Conservation (phyloP, 164 flowering plant genomes). For the Umbilicus rupestris region DNA sequence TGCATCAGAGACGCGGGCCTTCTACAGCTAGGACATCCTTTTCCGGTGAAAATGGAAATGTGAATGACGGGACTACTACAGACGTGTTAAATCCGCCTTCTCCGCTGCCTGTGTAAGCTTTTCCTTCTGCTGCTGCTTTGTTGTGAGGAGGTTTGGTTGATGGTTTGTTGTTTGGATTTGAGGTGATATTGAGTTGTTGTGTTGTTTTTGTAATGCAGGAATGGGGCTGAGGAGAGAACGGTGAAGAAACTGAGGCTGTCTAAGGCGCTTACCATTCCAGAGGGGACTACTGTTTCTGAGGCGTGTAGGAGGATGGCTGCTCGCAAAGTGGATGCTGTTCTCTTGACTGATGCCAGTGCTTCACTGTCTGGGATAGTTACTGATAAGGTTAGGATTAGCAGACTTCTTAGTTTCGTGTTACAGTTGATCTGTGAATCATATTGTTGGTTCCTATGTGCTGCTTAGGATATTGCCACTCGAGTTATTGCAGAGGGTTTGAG, state of each 20-base stretch:
- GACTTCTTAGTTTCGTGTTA: not conserved
- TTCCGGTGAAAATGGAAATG: constrained; percentile 18
- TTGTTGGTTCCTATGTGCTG: constrained; percentile 11
- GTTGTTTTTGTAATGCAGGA: constrained; percentile 16
- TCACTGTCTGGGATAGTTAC: constrained; percentile 85
- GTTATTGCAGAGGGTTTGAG: constrained; percentile 87
- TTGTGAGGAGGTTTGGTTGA: too few species aligned
- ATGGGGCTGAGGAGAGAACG: constrained; percentile 65
- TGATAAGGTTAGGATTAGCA: constrained; percentile 48
- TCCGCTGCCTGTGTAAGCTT: constrained; percentile 20
- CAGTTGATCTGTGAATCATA: not conserved
- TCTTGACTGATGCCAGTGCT: constrained; percentile 84
- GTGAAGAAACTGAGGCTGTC: constrained; percentile 90
- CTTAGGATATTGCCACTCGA: constrained; percentile 74
- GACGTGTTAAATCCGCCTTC: constrained; percentile 19
- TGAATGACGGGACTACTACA: not conserved
- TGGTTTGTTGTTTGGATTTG: too few species aligned
- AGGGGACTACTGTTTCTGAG: constrained; percentile 84
- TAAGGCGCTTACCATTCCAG: constrained; percentile 88
- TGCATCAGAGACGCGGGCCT: constrained; percentile 22
- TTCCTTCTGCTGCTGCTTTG: too few species aligned
- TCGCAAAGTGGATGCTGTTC: constrained; percentile 80
- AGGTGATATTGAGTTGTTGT: not conserved
- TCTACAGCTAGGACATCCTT: constrained; percentile 17
- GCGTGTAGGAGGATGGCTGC: constrained; percentile 92